phyloP scores from a whole-genome alignment of 805 yeast genomes.

The Nakazawaea ishiwadae region DNA sequence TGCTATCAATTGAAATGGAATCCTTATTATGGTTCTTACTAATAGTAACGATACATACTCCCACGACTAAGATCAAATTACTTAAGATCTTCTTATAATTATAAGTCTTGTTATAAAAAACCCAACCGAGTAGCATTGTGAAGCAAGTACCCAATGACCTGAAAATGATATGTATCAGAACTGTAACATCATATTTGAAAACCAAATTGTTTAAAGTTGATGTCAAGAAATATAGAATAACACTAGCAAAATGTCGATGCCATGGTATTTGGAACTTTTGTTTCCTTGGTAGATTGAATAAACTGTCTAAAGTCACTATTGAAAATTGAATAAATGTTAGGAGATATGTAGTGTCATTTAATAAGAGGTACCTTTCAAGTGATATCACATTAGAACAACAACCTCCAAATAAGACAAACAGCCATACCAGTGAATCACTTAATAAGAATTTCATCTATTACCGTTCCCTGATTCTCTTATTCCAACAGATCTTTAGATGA shows the following conservation, averaged over 20 bases:
- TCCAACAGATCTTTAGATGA: no score
- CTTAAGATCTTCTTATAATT: conserved; percentile 40
- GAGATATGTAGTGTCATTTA: conserved; percentile 37
- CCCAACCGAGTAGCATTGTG: conserved; percentile 52
- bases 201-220: conserved; percentile 55
- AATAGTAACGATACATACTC: conserved; percentile 42
- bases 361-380: conserved; percentile 47
- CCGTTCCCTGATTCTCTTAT: no score
- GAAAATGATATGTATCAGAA: conserved; percentile 64
- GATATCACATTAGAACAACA: conserved; percentile 70
- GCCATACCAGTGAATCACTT: conserved; percentile 6
- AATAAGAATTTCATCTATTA: no score
- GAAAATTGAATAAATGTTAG: conserved; percentile 58
- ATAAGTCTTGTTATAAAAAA: conserved; percentile 42
- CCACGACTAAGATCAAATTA: conserved; percentile 47
- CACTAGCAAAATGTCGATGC: conserved; percentile 38
- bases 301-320: conserved; percentile 43
- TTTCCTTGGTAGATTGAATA: conserved; percentile 29
- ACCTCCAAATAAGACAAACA: conserved; percentile 51
- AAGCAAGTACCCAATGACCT: conserved; percentile 61
- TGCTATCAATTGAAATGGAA: no score
- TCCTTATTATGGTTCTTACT: conserved; percentile 12
- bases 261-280: conserved; percentile 32
- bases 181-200: conserved; percentile 50
- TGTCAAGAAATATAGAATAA: conserved; percentile 44